Evolutionary conservation across 1,284 basidiomycete species (phyloP).

Genomic region (Leccinum huronense): DNA sequence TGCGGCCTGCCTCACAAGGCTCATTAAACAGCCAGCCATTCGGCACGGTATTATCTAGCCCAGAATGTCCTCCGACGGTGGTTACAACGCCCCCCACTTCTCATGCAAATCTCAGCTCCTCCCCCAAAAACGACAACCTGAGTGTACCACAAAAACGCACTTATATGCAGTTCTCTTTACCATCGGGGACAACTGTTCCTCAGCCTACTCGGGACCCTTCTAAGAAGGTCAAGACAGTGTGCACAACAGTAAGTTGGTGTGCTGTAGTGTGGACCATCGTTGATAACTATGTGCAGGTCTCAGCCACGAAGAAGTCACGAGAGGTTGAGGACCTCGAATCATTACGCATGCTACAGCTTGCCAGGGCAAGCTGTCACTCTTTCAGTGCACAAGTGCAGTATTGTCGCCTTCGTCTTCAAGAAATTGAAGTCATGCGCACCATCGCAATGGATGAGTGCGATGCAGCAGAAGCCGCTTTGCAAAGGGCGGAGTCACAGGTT

Average conservation of each 20-base stretch:
- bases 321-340: background rate
- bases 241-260: background rate
- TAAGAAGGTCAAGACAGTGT: background rate
- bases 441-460: constrained; percentile 4
- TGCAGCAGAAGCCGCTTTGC: background rate
- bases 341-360: constrained; percentile 2
- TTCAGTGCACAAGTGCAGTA: background rate
- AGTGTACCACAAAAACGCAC: background rate
- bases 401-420: background rate
- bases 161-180: background rate
- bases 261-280: background rate
- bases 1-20: background rate
- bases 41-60: background rate
- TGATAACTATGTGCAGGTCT: background rate
- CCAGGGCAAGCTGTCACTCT: background rate
- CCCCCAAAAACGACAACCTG: background rate
- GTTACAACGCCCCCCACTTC: background rate
- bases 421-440: constrained; percentile 3
- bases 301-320: background rate
- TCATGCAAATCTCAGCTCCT: background rate
- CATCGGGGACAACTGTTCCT: background rate
- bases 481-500: background rate
- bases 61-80: background rate
- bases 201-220: background rate
- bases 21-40: background rate